phyloP scores from a whole-genome alignment of 441 rosid genomes.

The Biscutella laevigata region DNA sequence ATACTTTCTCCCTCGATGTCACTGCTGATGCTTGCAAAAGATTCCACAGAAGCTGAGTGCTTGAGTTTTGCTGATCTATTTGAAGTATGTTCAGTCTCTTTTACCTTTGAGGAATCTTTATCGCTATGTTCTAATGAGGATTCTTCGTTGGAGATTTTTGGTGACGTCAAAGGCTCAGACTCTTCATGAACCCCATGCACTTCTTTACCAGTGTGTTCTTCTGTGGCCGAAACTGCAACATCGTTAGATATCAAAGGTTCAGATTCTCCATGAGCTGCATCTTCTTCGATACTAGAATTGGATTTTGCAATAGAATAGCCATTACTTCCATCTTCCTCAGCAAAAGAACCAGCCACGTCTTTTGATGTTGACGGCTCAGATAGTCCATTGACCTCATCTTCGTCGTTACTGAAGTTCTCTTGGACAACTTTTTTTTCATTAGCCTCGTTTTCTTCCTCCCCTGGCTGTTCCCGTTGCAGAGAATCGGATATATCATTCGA shows the following conservation, averaged over 20 bases:
- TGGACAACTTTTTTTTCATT: constrained; percentile 19
- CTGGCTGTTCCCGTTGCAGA: constrained; percentile 7
- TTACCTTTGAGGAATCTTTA: constrained; percentile 20
- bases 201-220: too few species aligned
- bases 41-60: constrained; percentile 31
- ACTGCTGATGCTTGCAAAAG: constrained; percentile 32
- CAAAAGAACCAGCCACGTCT: constrained; percentile 2
- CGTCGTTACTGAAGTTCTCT: constrained; percentile 26
- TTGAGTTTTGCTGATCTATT: constrained; percentile 20
- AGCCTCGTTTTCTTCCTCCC: background rate
- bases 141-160: constrained; percentile 5
- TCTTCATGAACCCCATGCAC: too few species aligned
- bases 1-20: too few species aligned
- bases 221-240: background rate
- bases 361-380: constrained; percentile 5
- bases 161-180: background rate
- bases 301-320: too few species aligned
- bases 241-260: constrained; percentile 33
- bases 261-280: too few species aligned
- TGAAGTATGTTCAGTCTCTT: constrained; percentile 23
- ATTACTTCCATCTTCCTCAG: constrained; percentile 13
- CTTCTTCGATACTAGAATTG: too few species aligned
- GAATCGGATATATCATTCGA: constrained; percentile 9
- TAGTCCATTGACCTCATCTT: constrained; percentile 8
- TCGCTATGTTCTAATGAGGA: constrained; percentile 16